phyloP scores from a whole-genome alignment of 2,329 filamentous ascomycete genomes.

The Curvularia sp. region DNA sequence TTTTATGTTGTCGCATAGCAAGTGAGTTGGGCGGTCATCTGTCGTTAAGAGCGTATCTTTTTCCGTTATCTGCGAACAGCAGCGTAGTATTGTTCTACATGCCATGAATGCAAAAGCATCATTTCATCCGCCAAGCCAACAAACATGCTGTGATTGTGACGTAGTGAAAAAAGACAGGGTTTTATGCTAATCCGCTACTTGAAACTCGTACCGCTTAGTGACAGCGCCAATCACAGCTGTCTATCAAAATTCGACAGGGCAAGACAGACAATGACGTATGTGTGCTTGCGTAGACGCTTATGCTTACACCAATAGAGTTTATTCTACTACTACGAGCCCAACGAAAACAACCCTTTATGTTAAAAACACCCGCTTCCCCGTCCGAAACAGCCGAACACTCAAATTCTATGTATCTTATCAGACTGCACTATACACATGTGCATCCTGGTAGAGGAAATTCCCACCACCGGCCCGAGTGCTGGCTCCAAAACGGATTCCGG shows the following conservation, averaged over 20 bases:
- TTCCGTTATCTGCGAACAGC: not conserved
- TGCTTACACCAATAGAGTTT: not conserved
- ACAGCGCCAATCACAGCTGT: not conserved
- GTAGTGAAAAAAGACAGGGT: not conserved
- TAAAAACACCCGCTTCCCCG: too few relatives aligned
- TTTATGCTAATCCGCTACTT: not conserved
- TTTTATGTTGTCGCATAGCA: slow-evolving; percentile 24
- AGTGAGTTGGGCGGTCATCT: slow-evolving; percentile 8
- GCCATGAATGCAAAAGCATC: not conserved
- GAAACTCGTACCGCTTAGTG: not conserved
- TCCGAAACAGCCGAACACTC: too few relatives aligned
- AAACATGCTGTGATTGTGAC: not conserved
- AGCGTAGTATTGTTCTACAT: not conserved
- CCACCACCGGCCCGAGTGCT: too few relatives aligned
- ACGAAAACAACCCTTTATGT: too few relatives aligned
- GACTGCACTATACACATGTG: too few relatives aligned
- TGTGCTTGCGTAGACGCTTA: not conserved
- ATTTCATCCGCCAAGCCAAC: not conserved
- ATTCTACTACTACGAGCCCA: too few relatives aligned
- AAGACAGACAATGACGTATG: not conserved
- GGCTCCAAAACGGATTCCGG: too few relatives aligned
- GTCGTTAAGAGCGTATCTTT: slow-evolving; percentile 1
- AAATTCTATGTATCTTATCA: too few relatives aligned
- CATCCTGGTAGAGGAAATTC: too few relatives aligned
- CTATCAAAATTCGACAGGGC: not conserved